These are phyloP conservation scores for Blastobotrys terrestris DNA, from an alignment of 805 yeast genomes.

Conservation along the genomic window DNA sequence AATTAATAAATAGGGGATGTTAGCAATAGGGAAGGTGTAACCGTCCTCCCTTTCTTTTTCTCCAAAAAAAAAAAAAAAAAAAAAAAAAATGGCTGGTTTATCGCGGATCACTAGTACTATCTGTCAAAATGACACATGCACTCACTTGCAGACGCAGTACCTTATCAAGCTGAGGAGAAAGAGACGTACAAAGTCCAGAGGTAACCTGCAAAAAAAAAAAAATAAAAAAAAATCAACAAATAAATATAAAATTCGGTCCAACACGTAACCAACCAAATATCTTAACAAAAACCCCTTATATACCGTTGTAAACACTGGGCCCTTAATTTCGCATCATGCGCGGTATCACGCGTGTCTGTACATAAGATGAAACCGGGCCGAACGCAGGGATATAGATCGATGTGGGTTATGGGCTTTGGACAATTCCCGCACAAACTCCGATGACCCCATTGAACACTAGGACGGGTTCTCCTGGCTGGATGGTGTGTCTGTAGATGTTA, in stretches of 20 bases:
- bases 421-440: conserved; percentile 46
- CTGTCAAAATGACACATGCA: neutral
- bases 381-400: neutral
- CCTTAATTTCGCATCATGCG: neutral
- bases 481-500: conserved; percentile 39
- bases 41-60: neutral
- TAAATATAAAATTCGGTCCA: no score
- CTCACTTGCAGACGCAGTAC: neutral
- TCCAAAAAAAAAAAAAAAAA: no score
- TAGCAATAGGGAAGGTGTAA: neutral
- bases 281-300: neutral
- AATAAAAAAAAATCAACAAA: no score
- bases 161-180: neutral
- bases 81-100: neutral
- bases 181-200: no score
- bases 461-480: conserved; percentile 61
- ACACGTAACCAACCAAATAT: neutral
- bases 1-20: neutral
- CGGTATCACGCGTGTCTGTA: neutral
- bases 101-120: neutral
- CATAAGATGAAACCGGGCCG: neutral
- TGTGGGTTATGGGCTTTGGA: neutral
- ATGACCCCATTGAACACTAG: conserved; percentile 74
- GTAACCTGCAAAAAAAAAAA: no score
- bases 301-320: neutral